These are phyloP conservation scores for Sanghuangporus baumii DNA, from an alignment of 1,284 basidiomycete species.

Conservation along the genomic window DNA sequence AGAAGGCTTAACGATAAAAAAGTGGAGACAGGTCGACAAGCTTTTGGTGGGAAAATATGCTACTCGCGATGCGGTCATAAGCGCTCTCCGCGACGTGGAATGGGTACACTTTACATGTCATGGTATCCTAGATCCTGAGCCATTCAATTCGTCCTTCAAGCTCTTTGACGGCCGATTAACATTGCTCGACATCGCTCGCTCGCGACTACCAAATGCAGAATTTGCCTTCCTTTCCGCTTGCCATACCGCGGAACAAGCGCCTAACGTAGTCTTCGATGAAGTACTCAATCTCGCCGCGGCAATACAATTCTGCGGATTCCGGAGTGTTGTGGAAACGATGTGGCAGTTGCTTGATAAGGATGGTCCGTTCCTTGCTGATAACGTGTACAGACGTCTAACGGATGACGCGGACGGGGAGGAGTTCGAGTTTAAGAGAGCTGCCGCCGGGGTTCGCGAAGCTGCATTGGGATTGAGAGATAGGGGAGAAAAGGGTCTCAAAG, in stretches of 20 bases:
- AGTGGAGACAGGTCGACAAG: neutral
- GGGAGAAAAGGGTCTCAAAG: neutral
- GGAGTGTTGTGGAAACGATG: constrained; percentile 34
- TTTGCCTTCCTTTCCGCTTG: constrained; percentile 35
- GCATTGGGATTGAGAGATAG: neutral
- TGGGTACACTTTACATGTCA: neutral
- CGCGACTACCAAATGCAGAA: constrained; percentile 24
- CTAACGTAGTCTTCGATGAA: constrained; percentile 25
- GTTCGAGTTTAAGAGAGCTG: neutral
- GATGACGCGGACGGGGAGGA: neutral
- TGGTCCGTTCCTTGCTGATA: constrained; percentile 14
- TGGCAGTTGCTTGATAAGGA: constrained; percentile 30
- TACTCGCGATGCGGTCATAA: neutral
- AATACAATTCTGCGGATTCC: constrained; percentile 30
- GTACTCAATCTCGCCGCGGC: constrained; percentile 31
- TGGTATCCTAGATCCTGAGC: neutral
- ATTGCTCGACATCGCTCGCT: constrained; percentile 27
- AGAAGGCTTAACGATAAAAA: neutral
- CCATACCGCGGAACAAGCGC: constrained; percentile 19
- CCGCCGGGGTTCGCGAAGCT: neutral
- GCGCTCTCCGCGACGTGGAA: neutral
- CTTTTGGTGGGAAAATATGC: neutral
- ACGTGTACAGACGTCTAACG: neutral
- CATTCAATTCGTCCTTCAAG: neutral
- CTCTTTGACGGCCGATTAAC: neutral